These are phyloP conservation scores for Dendrobium officinale DNA, from an alignment of 106 monocot species.

Conservation along the genomic window DNA sequence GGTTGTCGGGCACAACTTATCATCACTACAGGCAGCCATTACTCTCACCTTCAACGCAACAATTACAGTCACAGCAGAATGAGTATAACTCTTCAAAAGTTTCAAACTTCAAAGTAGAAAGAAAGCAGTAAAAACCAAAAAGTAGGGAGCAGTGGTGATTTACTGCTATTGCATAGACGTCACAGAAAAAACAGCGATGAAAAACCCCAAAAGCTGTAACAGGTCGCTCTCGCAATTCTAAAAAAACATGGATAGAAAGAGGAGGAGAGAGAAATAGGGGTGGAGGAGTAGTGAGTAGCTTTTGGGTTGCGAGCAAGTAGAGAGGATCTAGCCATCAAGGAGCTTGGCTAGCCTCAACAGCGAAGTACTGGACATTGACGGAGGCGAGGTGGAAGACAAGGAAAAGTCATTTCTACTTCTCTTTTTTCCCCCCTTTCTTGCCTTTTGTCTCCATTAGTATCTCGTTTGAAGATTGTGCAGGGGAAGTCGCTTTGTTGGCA, in stretches of 20 bases:
- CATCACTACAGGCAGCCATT: neutral
- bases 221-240: neutral
- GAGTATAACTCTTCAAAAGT: neutral
- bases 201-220: neutral
- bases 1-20: neutral
- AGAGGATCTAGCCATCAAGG: conserved; percentile 9
- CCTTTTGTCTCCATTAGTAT: neutral
- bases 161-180: neutral
- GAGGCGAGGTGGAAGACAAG: neutral
- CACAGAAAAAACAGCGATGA: neutral
- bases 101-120: neutral
- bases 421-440: neutral
- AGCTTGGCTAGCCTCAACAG: conserved; percentile 1
- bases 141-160: neutral
- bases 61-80: neutral
- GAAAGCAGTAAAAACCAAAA: conserved; percentile 2
- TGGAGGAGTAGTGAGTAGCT: neutral
- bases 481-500: conserved; percentile 6
- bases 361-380: neutral
- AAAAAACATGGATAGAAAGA: neutral
- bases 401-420: neutral
- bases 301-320: conserved; percentile 2
- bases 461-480: neutral
- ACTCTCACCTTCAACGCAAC: neutral
- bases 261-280: neutral